Evolutionary conservation across 2,329 filamentous ascomycete genomes (phyloP).

Genomic region (Myotisia sp.): DNA sequence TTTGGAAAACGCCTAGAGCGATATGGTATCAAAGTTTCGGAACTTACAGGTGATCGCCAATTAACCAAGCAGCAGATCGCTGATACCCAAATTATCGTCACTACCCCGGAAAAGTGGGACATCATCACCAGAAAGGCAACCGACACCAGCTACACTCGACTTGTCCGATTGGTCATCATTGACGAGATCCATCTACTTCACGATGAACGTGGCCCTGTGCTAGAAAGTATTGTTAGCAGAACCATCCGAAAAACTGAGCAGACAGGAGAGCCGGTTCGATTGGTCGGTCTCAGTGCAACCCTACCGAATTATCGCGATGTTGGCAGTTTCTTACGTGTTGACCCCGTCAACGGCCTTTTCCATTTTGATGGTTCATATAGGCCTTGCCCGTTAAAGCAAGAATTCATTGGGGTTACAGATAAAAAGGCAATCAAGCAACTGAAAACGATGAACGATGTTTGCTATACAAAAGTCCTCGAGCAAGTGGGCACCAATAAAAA

Average conservation of each 20-base stretch:
- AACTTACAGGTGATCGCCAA: conserved; percentile 92
- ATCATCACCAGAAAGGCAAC: conserved; percentile 97
- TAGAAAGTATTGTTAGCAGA: conserved; percentile 91
- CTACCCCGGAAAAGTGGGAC: conserved; percentile 97
- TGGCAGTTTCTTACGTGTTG: conserved; percentile 83
- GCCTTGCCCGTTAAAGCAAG: conserved; percentile 86
- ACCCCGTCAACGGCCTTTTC: conserved; percentile 72
- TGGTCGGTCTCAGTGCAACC: conserved; percentile 86
- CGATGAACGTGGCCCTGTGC: conserved; percentile 88
- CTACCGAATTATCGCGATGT: conserved; percentile 95
- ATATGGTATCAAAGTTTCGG: conserved; percentile 85
- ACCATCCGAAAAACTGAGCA: conserved; percentile 89
- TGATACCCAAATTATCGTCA: conserved; percentile 95
- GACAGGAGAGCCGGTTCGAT: conserved; percentile 79
- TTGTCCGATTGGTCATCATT: conserved; percentile 92
- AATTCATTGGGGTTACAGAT: conserved; percentile 94
- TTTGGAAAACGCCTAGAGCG: conserved; percentile 82
- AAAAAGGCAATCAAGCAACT: conserved; percentile 98
- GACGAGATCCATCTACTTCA: conserved; percentile 97
- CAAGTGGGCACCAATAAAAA: conserved; percentile 86
- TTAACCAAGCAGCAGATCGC: conserved; percentile 97
- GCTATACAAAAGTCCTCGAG: conserved; percentile 92
- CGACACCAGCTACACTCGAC: conserved; percentile 88
- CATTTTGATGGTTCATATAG: conserved; percentile 92
- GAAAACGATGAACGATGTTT: conserved; percentile 98